A percentile compares a stretch with the other conserved stretches of the same genome.
These are phyloP conservation scores for Curvularia sp. DNA, from an alignment of 2,329 filamentous ascomycete genomes.

Conservation along the genomic window DNA sequence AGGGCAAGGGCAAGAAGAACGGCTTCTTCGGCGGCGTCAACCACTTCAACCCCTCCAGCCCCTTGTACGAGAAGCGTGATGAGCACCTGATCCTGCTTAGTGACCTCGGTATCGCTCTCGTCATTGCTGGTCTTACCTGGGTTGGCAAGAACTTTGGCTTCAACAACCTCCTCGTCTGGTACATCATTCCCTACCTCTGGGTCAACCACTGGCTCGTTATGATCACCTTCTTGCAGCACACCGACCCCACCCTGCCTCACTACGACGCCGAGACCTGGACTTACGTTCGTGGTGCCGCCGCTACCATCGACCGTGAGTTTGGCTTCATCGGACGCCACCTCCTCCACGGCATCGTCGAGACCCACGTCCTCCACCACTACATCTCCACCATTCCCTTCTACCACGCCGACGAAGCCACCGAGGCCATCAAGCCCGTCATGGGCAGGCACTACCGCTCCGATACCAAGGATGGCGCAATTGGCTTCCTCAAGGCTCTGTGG, in stretches of 20 bases:
- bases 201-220: conserved; percentile 99
- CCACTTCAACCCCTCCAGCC: conserved; percentile 90
- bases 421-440: conserved; percentile 95
- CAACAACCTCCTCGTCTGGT: conserved; percentile 90
- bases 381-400: conserved; percentile 96
- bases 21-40: conserved; percentile 83
- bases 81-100: conserved; percentile 85
- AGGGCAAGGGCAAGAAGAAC: conserved; percentile 90
- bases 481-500: conserved; percentile 87
- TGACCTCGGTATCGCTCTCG: conserved; percentile 76
- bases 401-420: conserved; percentile 90
- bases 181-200: conserved; percentile 93
- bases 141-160: conserved; percentile 82
- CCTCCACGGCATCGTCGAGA: conserved; percentile 96
- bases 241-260: conserved; percentile 91
- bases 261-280: conserved; percentile 88
- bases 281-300: conserved; percentile 90
- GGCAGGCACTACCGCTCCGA: conserved; percentile 92
- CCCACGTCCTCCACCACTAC: conserved; percentile 97
- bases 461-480: conserved; percentile 72
- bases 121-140: conserved; percentile 66
- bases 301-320: conserved; percentile 96
- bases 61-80: conserved; percentile 90
- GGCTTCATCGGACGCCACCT: conserved; percentile 92
- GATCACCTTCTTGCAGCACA: conserved; percentile 98